These are phyloP conservation scores for Chalciporus pseudorubinellus DNA, from an alignment of 768 basidiomycete species.

Conservation along the genomic window DNA sequence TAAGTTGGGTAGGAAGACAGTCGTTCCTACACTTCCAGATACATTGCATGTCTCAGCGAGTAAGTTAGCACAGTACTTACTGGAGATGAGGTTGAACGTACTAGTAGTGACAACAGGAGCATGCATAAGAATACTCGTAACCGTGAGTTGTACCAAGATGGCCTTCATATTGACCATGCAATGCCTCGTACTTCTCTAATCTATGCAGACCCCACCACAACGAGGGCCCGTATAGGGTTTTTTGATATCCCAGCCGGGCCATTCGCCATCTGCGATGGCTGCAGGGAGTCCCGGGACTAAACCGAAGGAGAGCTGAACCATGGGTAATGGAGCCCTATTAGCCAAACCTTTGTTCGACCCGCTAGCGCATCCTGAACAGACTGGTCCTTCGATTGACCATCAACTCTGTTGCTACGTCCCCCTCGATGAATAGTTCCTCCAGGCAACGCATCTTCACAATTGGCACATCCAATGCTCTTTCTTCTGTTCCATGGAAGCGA, in stretches of 20 bases:
- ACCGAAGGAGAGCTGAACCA: not conserved
- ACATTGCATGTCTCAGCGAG: no score
- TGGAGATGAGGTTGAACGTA: no score
- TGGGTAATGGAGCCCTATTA: not conserved
- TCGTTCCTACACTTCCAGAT: no score
- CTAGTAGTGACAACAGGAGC: no score
- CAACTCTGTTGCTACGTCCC: not conserved
- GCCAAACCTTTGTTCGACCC: no score
- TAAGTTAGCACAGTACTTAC: no score
- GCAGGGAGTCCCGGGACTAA: not conserved
- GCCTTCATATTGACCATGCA: not conserved
- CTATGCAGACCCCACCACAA: not conserved
- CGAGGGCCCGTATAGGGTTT: not conserved
- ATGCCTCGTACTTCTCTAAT: not conserved
- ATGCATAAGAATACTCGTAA: no score
- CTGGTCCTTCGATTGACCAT: not conserved
- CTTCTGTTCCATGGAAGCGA: not conserved
- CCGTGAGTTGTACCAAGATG: no score
- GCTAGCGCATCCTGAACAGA: not conserved
- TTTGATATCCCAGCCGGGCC: not conserved
- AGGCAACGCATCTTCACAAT: not conserved
- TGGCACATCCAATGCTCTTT: not conserved
- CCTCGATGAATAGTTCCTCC: not conserved
- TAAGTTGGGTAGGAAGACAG: no score
- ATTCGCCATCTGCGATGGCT: not conserved